A percentile compares a stretch with the other conserved stretches of the same genome.
These are phyloP conservation scores for Phaseolus coccineus DNA, from an alignment of 331 rosid species.

Conservation along the genomic window DNA sequence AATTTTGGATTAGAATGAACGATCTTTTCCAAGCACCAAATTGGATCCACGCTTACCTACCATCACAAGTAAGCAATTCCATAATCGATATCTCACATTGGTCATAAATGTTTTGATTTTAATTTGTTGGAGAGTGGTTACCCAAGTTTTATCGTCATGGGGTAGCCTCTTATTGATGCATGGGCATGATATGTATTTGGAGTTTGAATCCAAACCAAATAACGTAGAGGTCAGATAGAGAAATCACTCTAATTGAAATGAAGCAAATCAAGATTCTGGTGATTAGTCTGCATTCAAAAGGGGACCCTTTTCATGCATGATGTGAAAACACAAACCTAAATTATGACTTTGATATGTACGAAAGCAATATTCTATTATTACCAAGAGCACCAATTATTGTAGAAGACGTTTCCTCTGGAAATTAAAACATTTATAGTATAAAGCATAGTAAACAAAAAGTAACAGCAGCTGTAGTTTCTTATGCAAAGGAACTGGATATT, in stretches of 20 bases:
- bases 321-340: slow-evolving; percentile 49
- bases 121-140: slow-evolving; percentile 39
- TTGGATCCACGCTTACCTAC: too few relatives aligned
- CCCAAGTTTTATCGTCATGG: background rate
- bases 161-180: slow-evolving; percentile 28
- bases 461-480: background rate
- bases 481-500: slow-evolving; percentile 7
- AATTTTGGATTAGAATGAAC: background rate
- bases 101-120: slow-evolving; percentile 41
- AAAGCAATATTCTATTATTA: slow-evolving; percentile 34
- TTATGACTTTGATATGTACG: slow-evolving; percentile 44
- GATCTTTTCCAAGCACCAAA: background rate
- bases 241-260: slow-evolving; percentile 33
- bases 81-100: too few relatives aligned
- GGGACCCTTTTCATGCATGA: slow-evolving; percentile 46
- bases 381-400: slow-evolving; percentile 47
- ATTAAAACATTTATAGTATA: background rate
- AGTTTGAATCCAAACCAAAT: slow-evolving; percentile 34
- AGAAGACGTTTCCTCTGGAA: slow-evolving; percentile 19
- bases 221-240: slow-evolving; percentile 36
- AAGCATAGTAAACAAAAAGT: slow-evolving; percentile 28
- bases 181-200: slow-evolving; percentile 42
- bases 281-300: slow-evolving; percentile 47
- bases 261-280: slow-evolving; percentile 23
- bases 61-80: too few relatives aligned